Evolutionary conservation across 179 eudicot species (phyloP), one percentile per base, ranked within the genome.

Genomic region (Silene coronaria): DNA sequence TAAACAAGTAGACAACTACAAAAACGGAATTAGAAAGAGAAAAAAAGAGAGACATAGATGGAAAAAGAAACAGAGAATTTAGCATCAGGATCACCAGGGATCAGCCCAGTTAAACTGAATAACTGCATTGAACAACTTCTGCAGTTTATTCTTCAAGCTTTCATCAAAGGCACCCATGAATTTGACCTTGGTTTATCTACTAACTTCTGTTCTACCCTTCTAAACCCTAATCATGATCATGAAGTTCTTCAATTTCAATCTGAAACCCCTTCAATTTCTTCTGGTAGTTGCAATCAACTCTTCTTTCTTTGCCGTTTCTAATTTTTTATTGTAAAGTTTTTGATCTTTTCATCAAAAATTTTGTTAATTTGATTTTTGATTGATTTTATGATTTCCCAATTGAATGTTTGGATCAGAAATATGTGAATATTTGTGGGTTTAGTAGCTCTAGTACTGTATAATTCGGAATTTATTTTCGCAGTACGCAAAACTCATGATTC

Each of bases 71-170:
- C 10, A 51, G 78, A 9, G 17, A 63, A 28, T 12, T 1, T 42
- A 42, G 48, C 48, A 42, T 22, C 75, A 48, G 51, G 11, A 53
- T 87, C 90, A 19, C 91, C 89, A 6, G 84, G 78, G 16, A 57
- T 62, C 2, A 57, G 75, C 28, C 68, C 82, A 12, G 80, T 83
- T n/a, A 63, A 85, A 61, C 79, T 82, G 13, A 65, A 73, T 51
- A 81, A 83, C 42, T 86, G 86, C 74, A 70, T 88, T 9, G 78
- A 86, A 67, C 78, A 86, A 16, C 75, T 88, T 8, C 61, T 86
- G 24, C 77, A 76, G 48, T 75, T 85, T 55, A 80, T 85, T 8
- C 86, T 88, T 13, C 27, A 75, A 2, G 83, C 88, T 55, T 80
- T 80, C 53, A 19, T 81, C 22, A 67, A 81, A 75, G 83, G 77